Evolutionary conservation across 2,329 filamentous ascomycete species (phyloP), one percentile per base, ranked within the genome.

Genomic region (Aspergillus candidus): DNA sequence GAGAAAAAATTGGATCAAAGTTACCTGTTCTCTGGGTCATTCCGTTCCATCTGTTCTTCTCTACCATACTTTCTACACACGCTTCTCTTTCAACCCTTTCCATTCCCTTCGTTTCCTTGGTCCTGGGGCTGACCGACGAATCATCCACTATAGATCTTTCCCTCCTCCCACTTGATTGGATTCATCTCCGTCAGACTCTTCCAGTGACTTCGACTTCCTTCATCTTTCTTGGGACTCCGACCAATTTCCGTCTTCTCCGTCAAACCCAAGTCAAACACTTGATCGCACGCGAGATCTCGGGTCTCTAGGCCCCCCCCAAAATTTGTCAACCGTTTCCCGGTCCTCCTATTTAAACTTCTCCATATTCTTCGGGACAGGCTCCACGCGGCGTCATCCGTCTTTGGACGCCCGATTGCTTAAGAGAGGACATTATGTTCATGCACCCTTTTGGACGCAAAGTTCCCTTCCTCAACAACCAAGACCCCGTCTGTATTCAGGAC

Each of bases 381-480:
- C 41, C 54, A 52, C 53, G 39, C 47, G 49, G 51, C 47, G 50
- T 52, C 52, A 45, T 49, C 34, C 41, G 43, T 38, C 38, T 38
- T 31, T 53, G 58, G 56, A 61, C 56, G 56, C 60, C 51, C 53
- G 50, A 52, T 35, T 38, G 30, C 38, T 32, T 42, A 58, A 55
- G 52, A 58, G 53, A 56, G 22, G 22, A 43, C 59, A 66, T 59
- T 59, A 68, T 68, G 65, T 62, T 64, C 58, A 61, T 64, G 57
- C 57, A 65, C 55, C 60, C 65, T 47, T 48, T 53, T n/a, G 49
- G 54, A 68, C 65, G 65, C 66, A 68, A 68, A 62, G 64, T 47
- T 41, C 40, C 52, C 35, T 51, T 51, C 42, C 32, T 53, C 51
- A 58, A 57, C 55, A 55, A 57, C 46, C 48, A 58, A 44, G 60